Evolutionary conservation across 371 early-diverging fungal genomes (phyloP), one percentile per base, ranked within the genome.

Genomic region (Mortierella sp.): DNA sequence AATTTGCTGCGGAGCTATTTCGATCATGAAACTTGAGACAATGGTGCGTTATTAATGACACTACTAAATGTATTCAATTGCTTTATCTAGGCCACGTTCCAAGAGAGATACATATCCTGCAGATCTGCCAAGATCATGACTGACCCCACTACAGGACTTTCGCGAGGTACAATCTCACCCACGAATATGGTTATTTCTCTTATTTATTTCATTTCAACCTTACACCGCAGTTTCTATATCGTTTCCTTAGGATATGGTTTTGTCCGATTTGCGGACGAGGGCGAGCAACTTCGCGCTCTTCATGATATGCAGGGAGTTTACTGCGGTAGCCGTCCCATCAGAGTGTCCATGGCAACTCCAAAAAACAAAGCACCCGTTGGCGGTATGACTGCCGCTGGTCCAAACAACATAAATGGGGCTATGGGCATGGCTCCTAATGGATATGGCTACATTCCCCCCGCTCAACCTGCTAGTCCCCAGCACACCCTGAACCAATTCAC

Each of bases 331-430:
- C 89, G 96, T 7, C 90, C 95, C 15, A 93, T 97, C 83, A 92
- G 97, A 16, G 91, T 97, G 32, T 94, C 95, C 8, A 83, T 90
- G 21, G 97, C 97, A 7, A 95, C 96, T 3, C 95, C 96, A 16
- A 95, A 94, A 83, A 87, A 87, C 74, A 87, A 86, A 55, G 22
- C 61, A 38, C 33, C 61, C 7, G 24, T 28, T 8, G 61, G 48
- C n/a, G 53, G 61, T 19, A 65, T 70, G 70, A 57, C 48, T 60
- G 19, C 41, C 19, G 28, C 41, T 33, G n/a, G 21, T 22, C 50
- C 58, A 50, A 58, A 45, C 8, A 48, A 41, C 4, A 65, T 70
- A 64, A 59, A 43, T 59, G 64, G 50, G 16, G 64, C 69, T 36
- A 76, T 71, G 60, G 74, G 63, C 58, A 69, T 77, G 70, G 41